Evolutionary conservation across 2,329 filamentous ascomycete species (phyloP), one percentile per base, ranked within the genome.

Genomic region (Cladosporium austrohemisphaericum): DNA sequence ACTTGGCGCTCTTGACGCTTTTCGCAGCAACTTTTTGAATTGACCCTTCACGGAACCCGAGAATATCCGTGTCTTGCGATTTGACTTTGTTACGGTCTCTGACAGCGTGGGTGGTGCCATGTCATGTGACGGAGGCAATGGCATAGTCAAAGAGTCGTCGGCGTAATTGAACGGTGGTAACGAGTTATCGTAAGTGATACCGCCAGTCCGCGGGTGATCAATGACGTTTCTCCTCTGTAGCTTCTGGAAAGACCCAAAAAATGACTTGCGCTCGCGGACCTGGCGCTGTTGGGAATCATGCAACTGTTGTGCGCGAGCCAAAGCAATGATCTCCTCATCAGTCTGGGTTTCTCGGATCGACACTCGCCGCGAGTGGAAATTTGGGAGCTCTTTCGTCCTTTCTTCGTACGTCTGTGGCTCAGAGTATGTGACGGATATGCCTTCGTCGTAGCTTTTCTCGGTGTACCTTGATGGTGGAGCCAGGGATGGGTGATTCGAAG

Each of bases 41-140:
- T 75, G 86, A 40, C 73, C 76, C 58, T 76, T 85, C 31, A 89
- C 59, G 0, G 76, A 78, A 13, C 72, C 76, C 0, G 85, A 87
- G 11, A 82, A 78, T 25, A n/a, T 25, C 16, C 33, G 16, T 16
- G 44, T 23, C 32, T 47, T 37, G 8, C 80, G 82, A 19, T 84
- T 75, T 9, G 79, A 78, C 43, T 76, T 81, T 23, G 22, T 44
- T 5, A 37, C 41, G 9, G 47, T 22, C 9, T 33, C 36, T 10
- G 47, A 11, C 8, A 40, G 16, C 8, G 35, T 25, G 18, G 41
- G 25, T 14, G 33, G 28, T 16, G 40, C 32, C 11, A 44, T n/a
- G 14, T 49, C 35, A 14, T 43, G 46, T 25, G 41, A 14, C 5
- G 51, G 38, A 13, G 51, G 45, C 35, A 53, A 22, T 26, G 50